Base-by-base conservation (phyloP, 2,329 filamentous ascomycete species). In the Alternaria postmessia region DNA sequence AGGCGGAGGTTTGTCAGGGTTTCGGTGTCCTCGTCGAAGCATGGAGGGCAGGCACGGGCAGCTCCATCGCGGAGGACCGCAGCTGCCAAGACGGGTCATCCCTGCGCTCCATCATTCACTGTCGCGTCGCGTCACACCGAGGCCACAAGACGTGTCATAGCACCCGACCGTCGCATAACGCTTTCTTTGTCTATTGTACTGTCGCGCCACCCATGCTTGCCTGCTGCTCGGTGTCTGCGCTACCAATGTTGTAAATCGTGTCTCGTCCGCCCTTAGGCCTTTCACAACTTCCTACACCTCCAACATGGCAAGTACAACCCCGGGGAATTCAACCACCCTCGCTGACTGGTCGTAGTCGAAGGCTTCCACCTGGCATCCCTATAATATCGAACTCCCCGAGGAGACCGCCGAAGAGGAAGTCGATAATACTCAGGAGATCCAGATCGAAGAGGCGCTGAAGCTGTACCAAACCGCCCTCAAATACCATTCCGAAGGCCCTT, bases 391-490 rank as follows among this genome's bases (percentile, higher is more conserved):
- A 79, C 91, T 92, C 9, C 95, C 97, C 80, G 92, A 96, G 74
- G 92, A 92, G 59, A 84, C 90, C 63, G 93, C 90, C 65, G 93
- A 97, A 75, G 92, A 96, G 71, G 94, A 97, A 79, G 84, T 97
- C 73, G 95, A 99, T 77, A 93, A 95, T 72, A 97, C 94, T 34
- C 95, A 94, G 77, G 94, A 98, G 79, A 89, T 99, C 53, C 94
- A 97, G 84, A 94, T 98, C 73, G 95, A 99, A 73, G 95, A 99
- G 81, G 94, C 95, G 48, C 83, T 99, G 63, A 98, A 97, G 80
- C 87, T 94, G 36, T 99, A 97, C 76, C 94, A 98, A 75, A 90
- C 86, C 69, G 95, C 95, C 47, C 82, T 99, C 59, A 97, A 94
- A 78, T 88, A 94, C 67, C 95, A 99, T 75, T 90, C 94, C 1